Conservation (phyloP, 106 monocot genomes). For the Dendrobium nobile region DNA sequence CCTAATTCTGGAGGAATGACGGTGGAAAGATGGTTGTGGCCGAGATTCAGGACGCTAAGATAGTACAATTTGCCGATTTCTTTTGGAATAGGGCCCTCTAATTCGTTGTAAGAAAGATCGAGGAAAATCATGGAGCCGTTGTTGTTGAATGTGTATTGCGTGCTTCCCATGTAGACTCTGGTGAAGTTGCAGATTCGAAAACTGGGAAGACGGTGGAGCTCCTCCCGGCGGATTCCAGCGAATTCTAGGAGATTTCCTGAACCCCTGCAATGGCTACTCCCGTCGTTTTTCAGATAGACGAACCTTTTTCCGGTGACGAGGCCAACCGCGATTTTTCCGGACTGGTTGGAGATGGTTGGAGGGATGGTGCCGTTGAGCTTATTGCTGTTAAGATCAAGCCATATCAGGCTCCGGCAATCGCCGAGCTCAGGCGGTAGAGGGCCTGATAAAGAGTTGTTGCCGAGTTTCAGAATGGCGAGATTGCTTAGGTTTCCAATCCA, state of each 20-base stretch:
- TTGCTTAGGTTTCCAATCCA: slow-evolving; percentile 63
- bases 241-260: slow-evolving; percentile 78
- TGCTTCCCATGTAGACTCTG: slow-evolving; percentile 74
- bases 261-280: slow-evolving; percentile 61
- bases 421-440: slow-evolving; percentile 82
- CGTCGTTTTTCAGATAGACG: slow-evolving; percentile 74
- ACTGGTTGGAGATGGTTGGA: slow-evolving; percentile 47
- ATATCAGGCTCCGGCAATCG: slow-evolving; percentile 75
- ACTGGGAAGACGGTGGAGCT: slow-evolving; percentile 38
- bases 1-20: slow-evolving; percentile 59
- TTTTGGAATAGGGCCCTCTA: slow-evolving; percentile 49
- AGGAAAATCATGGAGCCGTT: slow-evolving; percentile 92
- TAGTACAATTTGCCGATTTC: slow-evolving; percentile 70
- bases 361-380: slow-evolving; percentile 59
- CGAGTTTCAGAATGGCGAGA: slow-evolving; percentile 77
- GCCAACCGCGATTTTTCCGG: slow-evolving; percentile 63
- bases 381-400: slow-evolving; percentile 84
- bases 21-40: slow-evolving; percentile 69
- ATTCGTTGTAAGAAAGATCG: slow-evolving; percentile 76
- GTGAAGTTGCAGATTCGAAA: slow-evolving; percentile 74
- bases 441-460: slow-evolving; percentile 83
- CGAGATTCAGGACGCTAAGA: slow-evolving; percentile 75
- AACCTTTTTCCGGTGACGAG: slow-evolving; percentile 70
- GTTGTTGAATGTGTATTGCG: slow-evolving; percentile 83
- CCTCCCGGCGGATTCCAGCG: slow-evolving; percentile 72